These are phyloP conservation scores for Termitomyces sp. DNA, from an alignment of 768 basidiomycete genomes.

Conservation along the genomic window DNA sequence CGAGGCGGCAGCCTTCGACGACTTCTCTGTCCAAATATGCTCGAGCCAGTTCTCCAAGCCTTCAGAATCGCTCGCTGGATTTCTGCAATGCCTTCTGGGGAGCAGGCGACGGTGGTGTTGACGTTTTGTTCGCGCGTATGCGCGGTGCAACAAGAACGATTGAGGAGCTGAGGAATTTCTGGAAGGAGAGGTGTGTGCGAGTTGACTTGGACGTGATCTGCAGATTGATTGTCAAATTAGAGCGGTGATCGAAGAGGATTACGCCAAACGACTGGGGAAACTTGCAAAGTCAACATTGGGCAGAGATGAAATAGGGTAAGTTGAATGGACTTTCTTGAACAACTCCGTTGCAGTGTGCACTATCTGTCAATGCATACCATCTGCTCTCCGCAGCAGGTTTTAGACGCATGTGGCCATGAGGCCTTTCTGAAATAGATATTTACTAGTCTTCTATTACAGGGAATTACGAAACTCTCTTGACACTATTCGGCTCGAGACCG, in stretches of 20 bases:
- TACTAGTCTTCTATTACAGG: conserved; percentile 38
- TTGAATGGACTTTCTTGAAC: conserved; percentile 14
- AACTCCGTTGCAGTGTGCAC: not conserved
- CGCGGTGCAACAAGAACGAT: conserved; percentile 80
- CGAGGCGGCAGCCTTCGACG: conserved; percentile 77
- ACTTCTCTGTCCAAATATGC: conserved; percentile 76
- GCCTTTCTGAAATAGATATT: not conserved
- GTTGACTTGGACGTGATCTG: not conserved
- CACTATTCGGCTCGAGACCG: conserved; percentile 78
- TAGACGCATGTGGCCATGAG: conserved; percentile 2
- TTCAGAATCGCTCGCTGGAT: conserved; percentile 58
- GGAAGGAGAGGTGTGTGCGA: conserved; percentile 84
- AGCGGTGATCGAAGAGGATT: conserved; percentile 91
- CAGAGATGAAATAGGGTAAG: conserved; percentile 91
- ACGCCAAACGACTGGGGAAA: conserved; percentile 80
- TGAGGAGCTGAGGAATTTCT: conserved; percentile 84
- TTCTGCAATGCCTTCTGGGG: conserved; percentile 99
- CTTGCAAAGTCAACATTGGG: conserved; percentile 76
- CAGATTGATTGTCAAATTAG: conserved; percentile 35
- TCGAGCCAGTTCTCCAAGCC: conserved; percentile 47
- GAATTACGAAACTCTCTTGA: conserved; percentile 82
- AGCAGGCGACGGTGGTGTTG: conserved; percentile 78
- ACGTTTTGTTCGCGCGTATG: conserved; percentile 88
- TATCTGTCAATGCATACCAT: not conserved
- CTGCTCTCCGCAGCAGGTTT: not conserved